Evolutionary conservation across 2,329 filamentous ascomycete genomes (phyloP).

Genomic region (Metarhizium robertsii): DNA sequence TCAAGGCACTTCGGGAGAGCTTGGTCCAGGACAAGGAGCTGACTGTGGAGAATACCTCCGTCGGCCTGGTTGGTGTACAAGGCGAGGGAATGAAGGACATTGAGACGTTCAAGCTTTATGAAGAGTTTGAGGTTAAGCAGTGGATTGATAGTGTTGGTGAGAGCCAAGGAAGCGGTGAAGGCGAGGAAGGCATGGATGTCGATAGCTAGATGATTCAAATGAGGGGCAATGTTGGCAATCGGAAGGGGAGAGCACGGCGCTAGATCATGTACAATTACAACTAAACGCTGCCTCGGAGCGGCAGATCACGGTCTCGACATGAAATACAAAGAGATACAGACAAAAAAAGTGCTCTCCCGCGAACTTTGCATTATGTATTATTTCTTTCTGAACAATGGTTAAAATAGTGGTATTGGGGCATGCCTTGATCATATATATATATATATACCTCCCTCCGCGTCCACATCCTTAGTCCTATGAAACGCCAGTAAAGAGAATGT

Average conservation of each 20-base stretch:
- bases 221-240: not conserved
- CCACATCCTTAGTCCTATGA: not conserved
- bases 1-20: slow-evolving; percentile 89
- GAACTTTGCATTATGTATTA: not conserved
- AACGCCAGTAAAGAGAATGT: not conserved
- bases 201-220: slow-evolving; percentile 19
- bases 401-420: too few relatives aligned
- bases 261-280: slow-evolving; percentile 28
- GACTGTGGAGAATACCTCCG: slow-evolving; percentile 91
- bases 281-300: slow-evolving; percentile 11
- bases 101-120: slow-evolving; percentile 83
- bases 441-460: not conserved
- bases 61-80: slow-evolving; percentile 67
- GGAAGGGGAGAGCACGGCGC: slow-evolving; percentile 1
- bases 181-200: slow-evolving; percentile 28
- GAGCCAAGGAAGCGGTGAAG: slow-evolving; percentile 31
- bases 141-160: slow-evolving; percentile 72
- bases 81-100: slow-evolving; percentile 42
- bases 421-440: too few relatives aligned
- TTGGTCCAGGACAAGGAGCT: slow-evolving; percentile 95
- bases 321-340: not conserved
- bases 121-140: slow-evolving; percentile 76
- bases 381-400: not conserved
- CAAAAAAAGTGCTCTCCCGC: not conserved
- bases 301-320: not conserved